Evolutionary conservation across 73 alveolate species (phyloP), one percentile per base, ranked within the genome.

Genomic region (Stentor coeruleus): DNA sequence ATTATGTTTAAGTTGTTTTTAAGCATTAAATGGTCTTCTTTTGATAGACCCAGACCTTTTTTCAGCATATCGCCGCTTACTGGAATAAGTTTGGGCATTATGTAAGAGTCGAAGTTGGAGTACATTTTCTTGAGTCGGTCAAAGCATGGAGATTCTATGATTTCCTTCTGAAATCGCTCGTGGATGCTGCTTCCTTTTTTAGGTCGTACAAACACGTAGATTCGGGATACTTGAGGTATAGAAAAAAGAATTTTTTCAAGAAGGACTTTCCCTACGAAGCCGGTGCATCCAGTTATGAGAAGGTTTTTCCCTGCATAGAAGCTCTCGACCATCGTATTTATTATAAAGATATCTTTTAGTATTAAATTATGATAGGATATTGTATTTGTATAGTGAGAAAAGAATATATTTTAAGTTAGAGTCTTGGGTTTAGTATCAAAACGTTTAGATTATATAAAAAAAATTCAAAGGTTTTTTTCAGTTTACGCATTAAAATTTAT

Each of bases 261-360:
- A 31, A 90, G 40, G 37, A 91, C 98, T 81, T 92, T 92, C 74
- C 98, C 98, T 36, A 92, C 83, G 77, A 92, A 92, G 28, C 98
- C 98, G 3, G 97, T 89, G 59, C 86, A 77, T n/a, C 97, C 97
- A 3, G 97, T 91, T 20, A 91, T 40, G 35, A 91, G 85, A n/a
- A 91, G 59, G 31, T 77, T 39, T 72, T 91, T 89, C 59, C 58
- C 85, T 35, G 49, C 60, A 58, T 86, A 91, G 79, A 49, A 89
- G 3, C 66, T 74, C 6, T 49, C 66, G 66, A 49, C 20, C 66
- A 49, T 49, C n/a, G n/a, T n/a, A n/a, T n/a, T n/a, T n/a, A n/a
- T n/a, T n/a, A n/a, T n/a, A n/a, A n/a, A n/a, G n/a, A n/a, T n/a
- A n/a, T n/a, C n/a, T n/a, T n/a, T n/a, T n/a, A n/a, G n/a, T n/a